These are phyloP conservation scores for Pleurotus tuoliensis DNA, from an alignment of 768 basidiomycete species.

Conservation along the genomic window DNA sequence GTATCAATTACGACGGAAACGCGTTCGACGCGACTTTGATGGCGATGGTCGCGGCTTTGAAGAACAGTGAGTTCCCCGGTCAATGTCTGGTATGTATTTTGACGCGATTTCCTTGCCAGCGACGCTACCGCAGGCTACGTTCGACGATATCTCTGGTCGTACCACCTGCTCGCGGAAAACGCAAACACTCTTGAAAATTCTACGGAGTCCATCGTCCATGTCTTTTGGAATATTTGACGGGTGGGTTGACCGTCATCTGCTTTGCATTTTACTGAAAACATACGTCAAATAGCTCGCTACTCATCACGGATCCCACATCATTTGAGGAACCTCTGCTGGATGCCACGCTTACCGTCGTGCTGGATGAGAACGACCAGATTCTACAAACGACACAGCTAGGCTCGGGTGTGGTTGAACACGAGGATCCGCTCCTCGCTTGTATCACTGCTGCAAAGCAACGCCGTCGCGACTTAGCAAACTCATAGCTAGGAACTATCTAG, in stretches of 20 bases:
- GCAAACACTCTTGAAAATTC: slow-evolving; percentile 43
- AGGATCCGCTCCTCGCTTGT: slow-evolving; percentile 22
- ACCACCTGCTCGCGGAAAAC: slow-evolving; percentile 58
- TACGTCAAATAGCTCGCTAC: slow-evolving; percentile 39
- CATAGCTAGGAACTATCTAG: slow-evolving; percentile 2
- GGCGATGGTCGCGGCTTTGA: slow-evolving; percentile 83
- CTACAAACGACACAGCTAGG: slow-evolving; percentile 56
- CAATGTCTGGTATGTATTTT: too few relatives aligned
- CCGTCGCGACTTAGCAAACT: slow-evolving; percentile 12
- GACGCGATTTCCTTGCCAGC: slow-evolving; percentile 35
- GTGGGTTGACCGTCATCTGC: slow-evolving; percentile 38
- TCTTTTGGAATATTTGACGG: slow-evolving; percentile 83
- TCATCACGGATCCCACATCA: slow-evolving; percentile 81
- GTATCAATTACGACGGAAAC: slow-evolving; percentile 98
- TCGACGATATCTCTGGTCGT: slow-evolving; percentile 59
- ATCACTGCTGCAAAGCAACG: slow-evolving; percentile 21
- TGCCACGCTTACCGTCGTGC: slow-evolving; percentile 59
- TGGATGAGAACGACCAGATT: slow-evolving; percentile 47
- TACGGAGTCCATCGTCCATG: slow-evolving; percentile 42
- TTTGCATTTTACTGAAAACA: background rate
- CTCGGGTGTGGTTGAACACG: slow-evolving; percentile 23
- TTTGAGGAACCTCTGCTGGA: slow-evolving; percentile 89
- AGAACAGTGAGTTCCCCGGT: slow-evolving; percentile 59
- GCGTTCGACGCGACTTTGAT: slow-evolving; percentile 87
- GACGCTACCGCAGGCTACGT: slow-evolving; percentile 65